Base-by-base conservation (phyloP, 225 moss, liverwort and hornwort genomes). In the Rhytidiadelphus loreus region DNA sequence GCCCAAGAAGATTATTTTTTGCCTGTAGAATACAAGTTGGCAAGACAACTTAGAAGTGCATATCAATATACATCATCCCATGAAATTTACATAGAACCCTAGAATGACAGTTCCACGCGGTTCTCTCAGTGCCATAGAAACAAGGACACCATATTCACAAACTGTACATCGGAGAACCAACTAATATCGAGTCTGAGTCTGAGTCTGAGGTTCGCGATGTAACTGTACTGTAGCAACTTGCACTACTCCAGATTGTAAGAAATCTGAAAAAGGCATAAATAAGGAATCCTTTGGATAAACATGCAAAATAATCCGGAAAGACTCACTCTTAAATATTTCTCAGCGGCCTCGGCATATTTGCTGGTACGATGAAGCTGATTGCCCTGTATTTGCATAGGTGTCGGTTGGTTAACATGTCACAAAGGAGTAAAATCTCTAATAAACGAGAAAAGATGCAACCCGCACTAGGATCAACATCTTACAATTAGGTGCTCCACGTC, bases 331-430 rank as follows among this genome's bases (percentile, higher is more conserved):
- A 91, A 86, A 89, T 99, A 99, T 81, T 96, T 99, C 83, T 99
- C 99, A 82, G 96, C 93, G 88, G 99, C 99, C 89, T 97, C 99
- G 37, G 92, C 83, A 78, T 93, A 97, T 87, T 96, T 99, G 52
- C 96, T 92, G 81, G 86, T 78, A 68, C 95, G 92, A 92, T 99
- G 99, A 76, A 97, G 95, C 88, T 92, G 94, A 90, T 99, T 99
- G 30, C 99, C 99, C 99, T 99, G 93, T 61, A 89, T 79, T 82
- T 78, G 46, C 56, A 85, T 25, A 85, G 5, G 73, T 60, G 71
- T 77, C 52, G 41, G 50, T 87, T 82, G 41, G 44, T 71, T 12
- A 35, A 86, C 58, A 83, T 26, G 35, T 56, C 74, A 86, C 75
- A 48, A 48, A 61, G 50, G 69, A 90, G 62, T 69, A 75, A 79